Evolutionary conservation across 2,329 filamentous ascomycete genomes (phyloP).

Genomic region (Aschersonia sp.): DNA sequence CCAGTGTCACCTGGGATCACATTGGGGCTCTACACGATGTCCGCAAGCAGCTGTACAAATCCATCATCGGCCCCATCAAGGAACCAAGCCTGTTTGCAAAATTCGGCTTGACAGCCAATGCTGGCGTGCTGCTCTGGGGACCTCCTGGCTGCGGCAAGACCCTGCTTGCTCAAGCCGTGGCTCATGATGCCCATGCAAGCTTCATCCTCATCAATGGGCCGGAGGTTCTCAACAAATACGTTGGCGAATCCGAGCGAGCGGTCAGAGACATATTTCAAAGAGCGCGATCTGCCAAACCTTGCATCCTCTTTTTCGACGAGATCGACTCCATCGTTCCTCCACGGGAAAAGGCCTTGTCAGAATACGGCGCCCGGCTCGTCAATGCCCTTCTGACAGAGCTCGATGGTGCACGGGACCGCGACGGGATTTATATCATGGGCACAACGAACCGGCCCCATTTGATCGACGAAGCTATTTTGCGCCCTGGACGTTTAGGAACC

Average conservation of each 20-base stretch:
- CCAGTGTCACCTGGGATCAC: slow-evolving; percentile 83
- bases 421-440: slow-evolving; percentile 85
- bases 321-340: slow-evolving; percentile 83
- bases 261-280: slow-evolving; percentile 85
- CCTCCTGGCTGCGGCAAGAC: slow-evolving; percentile 96
- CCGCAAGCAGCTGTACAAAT: slow-evolving; percentile 66
- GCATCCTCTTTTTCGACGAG: slow-evolving; percentile 96
- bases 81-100: slow-evolving; percentile 61
- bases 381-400: slow-evolving; percentile 92
- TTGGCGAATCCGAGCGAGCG: slow-evolving; percentile 88
- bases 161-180: slow-evolving; percentile 86
- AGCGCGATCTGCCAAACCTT: slow-evolving; percentile 74
- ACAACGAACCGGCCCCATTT: slow-evolving; percentile 93
- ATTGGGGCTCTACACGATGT: slow-evolving; percentile 75
- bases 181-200: slow-evolving; percentile 88
- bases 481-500: slow-evolving; percentile 77
- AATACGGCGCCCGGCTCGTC: slow-evolving; percentile 78
- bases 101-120: slow-evolving; percentile 67
- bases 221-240: slow-evolving; percentile 92
- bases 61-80: slow-evolving; percentile 82
- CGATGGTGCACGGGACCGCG: slow-evolving; percentile 66
- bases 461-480: slow-evolving; percentile 89
- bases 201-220: slow-evolving; percentile 98
- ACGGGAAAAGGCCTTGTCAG: slow-evolving; percentile 63
- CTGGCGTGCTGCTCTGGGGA: slow-evolving; percentile 88